A percentile compares a stretch with the other conserved stretches of the same genome.
These are phyloP conservation scores for Alnus rubra DNA, from an alignment of 306 rosid genomes.

Conservation along the genomic window DNA sequence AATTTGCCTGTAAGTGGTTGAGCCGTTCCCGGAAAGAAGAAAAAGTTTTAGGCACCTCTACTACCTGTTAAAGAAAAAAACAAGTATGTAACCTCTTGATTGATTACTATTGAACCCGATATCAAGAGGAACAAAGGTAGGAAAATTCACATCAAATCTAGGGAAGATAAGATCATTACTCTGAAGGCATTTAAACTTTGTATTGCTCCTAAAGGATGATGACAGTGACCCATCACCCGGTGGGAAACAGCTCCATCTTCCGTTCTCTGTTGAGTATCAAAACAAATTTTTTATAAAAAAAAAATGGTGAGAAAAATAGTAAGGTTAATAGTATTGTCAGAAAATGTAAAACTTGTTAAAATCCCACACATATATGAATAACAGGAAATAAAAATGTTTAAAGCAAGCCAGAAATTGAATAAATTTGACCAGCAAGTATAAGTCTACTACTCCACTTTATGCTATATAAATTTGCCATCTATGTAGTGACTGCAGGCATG, in stretches of 20 bases:
- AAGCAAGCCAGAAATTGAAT: not conserved
- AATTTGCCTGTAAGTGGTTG: constrained; percentile 74
- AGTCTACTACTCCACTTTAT: not conserved
- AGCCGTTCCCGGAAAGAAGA: constrained; percentile 96
- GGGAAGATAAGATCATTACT: constrained; percentile 45
- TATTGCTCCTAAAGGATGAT: constrained; percentile 69
- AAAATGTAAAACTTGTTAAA: not conserved
- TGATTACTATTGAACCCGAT: not conserved
- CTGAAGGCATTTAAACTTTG: constrained; percentile 59
- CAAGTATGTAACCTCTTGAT: constrained; percentile 5
- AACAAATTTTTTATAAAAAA: constrained; percentile 7
- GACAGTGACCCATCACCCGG: constrained; percentile 70
- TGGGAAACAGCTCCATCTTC: constrained; percentile 73
- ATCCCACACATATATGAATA: not conserved
- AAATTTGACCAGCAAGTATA: not conserved
- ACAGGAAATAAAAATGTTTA: not conserved
- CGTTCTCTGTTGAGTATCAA: constrained; percentile 50
- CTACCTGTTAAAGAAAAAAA: constrained; percentile 45
- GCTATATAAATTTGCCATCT: not conserved
- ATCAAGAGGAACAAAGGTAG: constrained; percentile 4
- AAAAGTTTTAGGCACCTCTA: constrained; percentile 63
- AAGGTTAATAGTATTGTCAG: not conserved
- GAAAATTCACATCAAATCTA: constrained; percentile 16
- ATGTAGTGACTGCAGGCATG: not conserved
- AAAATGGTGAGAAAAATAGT: constrained; percentile 25